Evolutionary conservation across 176 grass and related monocot genomes (phyloP), one percentile per base, ranked within the genome.

Genomic region (Carex kokanica): DNA sequence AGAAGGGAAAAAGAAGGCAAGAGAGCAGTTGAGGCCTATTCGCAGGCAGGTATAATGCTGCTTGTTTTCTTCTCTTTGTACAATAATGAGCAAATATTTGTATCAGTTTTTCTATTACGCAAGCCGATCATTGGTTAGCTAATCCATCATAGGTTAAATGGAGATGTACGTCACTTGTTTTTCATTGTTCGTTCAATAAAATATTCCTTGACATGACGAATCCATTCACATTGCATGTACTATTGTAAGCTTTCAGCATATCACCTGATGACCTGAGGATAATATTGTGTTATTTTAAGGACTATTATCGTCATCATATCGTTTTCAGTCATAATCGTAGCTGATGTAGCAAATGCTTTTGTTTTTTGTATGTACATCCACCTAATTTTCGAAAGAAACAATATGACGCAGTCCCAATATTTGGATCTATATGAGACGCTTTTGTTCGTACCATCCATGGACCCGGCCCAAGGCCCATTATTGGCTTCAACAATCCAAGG

Each of bases 1-100:
- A 17, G 17, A 43, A 7, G 32, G 32, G 20, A 4, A 11, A 45
- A 45, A 43, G 8, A 69, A 69, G 18, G 47, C 45, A 62, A 45
- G n/a, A 24, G 78, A 81, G 78, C 78, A 81, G 78, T 61, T 64
- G 16, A 8, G 78, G 20, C 21, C 4, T 38, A 53, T 82, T n/a
- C 56, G 15, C 40, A 65, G 61, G 61, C 12, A 82, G 80, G 34
- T 67, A 32, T 5, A 51, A 67, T 2, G 5, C 12, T 55, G 14
- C 49, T 78, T 78, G 49, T 67, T 64, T 47, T 41, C 13, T 53
- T 60, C 20, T 34, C 20, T 82, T 52, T 82, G 21, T 82, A 23
- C 40, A 82, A 51, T 65, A 4, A 14, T 14, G 24, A 16, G 6
- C 59, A 27, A 53, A 16, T 9, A 18, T 47, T 53, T 14, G 4